Base-by-base conservation (phyloP, 2,329 filamentous ascomycete species). In the Colletotrichum salicis region DNA sequence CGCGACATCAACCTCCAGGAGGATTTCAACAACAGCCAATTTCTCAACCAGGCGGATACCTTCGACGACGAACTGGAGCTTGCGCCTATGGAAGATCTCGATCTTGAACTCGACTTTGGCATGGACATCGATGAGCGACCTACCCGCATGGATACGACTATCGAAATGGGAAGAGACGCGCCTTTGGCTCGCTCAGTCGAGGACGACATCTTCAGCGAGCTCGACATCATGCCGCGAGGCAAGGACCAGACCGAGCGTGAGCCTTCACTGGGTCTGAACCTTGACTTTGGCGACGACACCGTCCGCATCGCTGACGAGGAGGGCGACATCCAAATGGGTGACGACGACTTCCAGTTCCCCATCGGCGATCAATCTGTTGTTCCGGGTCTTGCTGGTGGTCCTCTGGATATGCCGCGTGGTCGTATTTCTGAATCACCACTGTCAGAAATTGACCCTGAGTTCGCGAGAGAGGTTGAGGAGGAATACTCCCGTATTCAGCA, bases 141-240 rank as follows among this genome's bases (percentile, higher is more conserved):
- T 24, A 79, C 76, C 70, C 79, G 82, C 74, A 79, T 82, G 73
- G 88, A 89, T 71, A 84, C 84, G 72, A 96, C 92, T 77, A 91
- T 98, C 70, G 96, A 99, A 91, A 87, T 94, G 76, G 96, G 96
- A 78, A 93, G 96, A 91, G 92, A 97, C 76, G 95, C 93, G 24
- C 91, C 93, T 5, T 86, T 89, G 19, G 86, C 92, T 29, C 87
- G 89, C 57, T 85, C 90, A 2, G 83, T 92, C 24, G 93, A 94
- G 74, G 91, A 94, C 51, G 91, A 93, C 75, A 89, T 95, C 64
- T 84, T 92, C 72, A 89, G 88, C 73, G 91, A 94, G 69, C 78
- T 92, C 48, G 90, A 92, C 74, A 82, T 90, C 5, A 84, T 88
- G 71, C 80, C 87, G 11, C 86, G 84, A 58, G 83, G 88, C 69